phyloP scores from a whole-genome alignment of 257 asterid species.

The Echites panduratus region DNA sequence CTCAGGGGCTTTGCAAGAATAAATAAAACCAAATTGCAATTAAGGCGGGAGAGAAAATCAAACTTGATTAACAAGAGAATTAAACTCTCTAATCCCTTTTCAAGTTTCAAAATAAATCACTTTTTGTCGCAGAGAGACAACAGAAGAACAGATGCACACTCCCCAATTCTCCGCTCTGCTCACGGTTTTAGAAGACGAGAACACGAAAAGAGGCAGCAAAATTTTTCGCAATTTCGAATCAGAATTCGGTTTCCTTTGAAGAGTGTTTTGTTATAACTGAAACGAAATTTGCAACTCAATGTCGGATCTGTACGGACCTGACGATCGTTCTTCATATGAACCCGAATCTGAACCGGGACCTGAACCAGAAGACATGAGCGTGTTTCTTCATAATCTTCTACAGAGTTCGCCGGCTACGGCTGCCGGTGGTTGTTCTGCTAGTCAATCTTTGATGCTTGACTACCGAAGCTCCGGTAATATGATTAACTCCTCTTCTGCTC shows the following conservation, averaged over 20 bases:
- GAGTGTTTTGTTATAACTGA: constrained; percentile 13
- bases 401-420: constrained; percentile 50
- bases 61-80: constrained; percentile 12
- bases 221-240: background rate
- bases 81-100: constrained; percentile 13
- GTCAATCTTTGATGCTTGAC: constrained; percentile 26
- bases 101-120: constrained; percentile 10
- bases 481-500: constrained; percentile 27
- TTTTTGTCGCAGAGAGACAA: background rate
- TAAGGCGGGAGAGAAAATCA: constrained; percentile 49
- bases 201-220: background rate
- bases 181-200: background rate
- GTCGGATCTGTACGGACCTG: constrained; percentile 67
- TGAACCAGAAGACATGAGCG: constrained; percentile 69
- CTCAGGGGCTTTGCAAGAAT: background rate
- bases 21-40: constrained; percentile 19
- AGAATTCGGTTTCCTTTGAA: background rate
- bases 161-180: background rate
- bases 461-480: constrained; percentile 24
- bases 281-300: constrained; percentile 18
- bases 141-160: background rate
- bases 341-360: constrained; percentile 23
- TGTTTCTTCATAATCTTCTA: constrained; percentile 59
- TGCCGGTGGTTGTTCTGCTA: constrained; percentile 20
- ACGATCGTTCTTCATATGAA: constrained; percentile 20